Conservation (phyloP, 2,329 filamentous ascomycete genomes). For the Keithomyces neogunnii region DNA sequence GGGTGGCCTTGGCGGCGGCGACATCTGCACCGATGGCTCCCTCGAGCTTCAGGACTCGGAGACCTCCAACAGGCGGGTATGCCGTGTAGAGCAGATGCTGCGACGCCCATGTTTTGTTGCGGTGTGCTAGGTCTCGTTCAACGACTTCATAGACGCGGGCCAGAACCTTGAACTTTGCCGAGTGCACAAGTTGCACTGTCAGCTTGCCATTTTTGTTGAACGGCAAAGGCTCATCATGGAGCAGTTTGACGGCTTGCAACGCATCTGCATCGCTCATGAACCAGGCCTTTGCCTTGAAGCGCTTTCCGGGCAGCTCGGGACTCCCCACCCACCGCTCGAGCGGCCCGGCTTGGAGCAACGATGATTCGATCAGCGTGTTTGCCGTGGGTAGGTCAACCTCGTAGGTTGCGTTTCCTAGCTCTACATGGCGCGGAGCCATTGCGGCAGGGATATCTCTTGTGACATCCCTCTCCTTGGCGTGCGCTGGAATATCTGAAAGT, state of each 20-base stretch:
- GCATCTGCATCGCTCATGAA: conserved; percentile 31
- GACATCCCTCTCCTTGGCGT: background rate
- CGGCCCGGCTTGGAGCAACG: conserved; percentile 21
- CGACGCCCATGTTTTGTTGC: conserved; percentile 20
- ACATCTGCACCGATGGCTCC: conserved; percentile 22
- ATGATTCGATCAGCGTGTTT: conserved; percentile 16
- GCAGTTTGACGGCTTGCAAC: conserved; percentile 19
- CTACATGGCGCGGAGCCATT: background rate
- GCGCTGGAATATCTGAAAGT: background rate
- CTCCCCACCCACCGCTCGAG: conserved; percentile 25
- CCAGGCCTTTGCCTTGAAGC: conserved; percentile 29
- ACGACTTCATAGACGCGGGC: conserved; percentile 23
- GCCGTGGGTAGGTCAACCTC: conserved; percentile 6
- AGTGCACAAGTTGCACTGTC: conserved; percentile 25
- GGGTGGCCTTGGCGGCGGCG: conserved; percentile 19
- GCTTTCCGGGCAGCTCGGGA: conserved; percentile 17
- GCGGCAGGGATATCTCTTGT: background rate
- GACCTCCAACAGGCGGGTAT: conserved; percentile 6
- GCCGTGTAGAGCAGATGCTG: conserved; percentile 17
- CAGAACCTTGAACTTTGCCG: conserved; percentile 28
- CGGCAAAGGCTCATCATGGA: conserved; percentile 22
- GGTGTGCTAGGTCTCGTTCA: conserved; percentile 16
- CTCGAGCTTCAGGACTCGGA: conserved; percentile 28
- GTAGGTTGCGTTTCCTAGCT: conserved; percentile 17
- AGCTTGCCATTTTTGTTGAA: conserved; percentile 24